phyloP scores from a whole-genome alignment of 139 green algal genomes.

The Marvania coccoides region DNA sequence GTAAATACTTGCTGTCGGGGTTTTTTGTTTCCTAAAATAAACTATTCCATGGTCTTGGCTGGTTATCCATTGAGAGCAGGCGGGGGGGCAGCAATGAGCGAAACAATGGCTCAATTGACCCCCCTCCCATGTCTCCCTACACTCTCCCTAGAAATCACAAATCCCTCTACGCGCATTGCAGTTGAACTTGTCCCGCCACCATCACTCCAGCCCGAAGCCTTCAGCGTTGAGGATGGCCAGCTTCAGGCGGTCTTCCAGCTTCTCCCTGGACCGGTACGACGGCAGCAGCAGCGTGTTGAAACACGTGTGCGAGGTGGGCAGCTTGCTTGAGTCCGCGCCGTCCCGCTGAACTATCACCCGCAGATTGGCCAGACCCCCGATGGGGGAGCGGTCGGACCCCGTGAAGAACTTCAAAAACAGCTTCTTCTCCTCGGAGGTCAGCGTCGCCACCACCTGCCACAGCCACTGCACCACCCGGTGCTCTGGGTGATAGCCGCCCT shows the following conservation, averaged over 20 bases:
- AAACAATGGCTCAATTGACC: too few relatives aligned
- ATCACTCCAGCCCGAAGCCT: constrained; percentile 86
- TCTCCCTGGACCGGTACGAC: constrained; percentile 60
- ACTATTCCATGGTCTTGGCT: too few relatives aligned
- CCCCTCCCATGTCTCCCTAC: too few relatives aligned
- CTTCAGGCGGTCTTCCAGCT: constrained; percentile 60
- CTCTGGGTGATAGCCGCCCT: constrained; percentile 67
- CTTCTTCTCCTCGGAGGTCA: constrained; percentile 51
- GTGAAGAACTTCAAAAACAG: constrained; percentile 94
- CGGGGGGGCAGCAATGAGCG: not conserved
- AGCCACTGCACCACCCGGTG: constrained; percentile 63
- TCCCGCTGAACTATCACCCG: constrained; percentile 73
- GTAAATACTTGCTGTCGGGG: too few relatives aligned
- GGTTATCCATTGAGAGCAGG: too few relatives aligned
- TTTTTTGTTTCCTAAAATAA: too few relatives aligned
- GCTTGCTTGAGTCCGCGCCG: constrained; percentile 64
- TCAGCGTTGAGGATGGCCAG: constrained; percentile 86
- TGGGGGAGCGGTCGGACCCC: constrained; percentile 65
- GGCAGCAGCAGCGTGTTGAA: constrained; percentile 94
- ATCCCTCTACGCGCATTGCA: too few relatives aligned
- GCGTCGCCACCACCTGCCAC: constrained; percentile 57
- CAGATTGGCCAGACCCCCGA: constrained; percentile 82
- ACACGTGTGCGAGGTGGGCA: constrained; percentile 80
- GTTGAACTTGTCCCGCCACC: too few relatives aligned
- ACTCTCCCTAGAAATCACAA: not conserved